Conservation (phyloP, 805 yeast genomes). For the Sugiyamaella chiloensis region DNA sequence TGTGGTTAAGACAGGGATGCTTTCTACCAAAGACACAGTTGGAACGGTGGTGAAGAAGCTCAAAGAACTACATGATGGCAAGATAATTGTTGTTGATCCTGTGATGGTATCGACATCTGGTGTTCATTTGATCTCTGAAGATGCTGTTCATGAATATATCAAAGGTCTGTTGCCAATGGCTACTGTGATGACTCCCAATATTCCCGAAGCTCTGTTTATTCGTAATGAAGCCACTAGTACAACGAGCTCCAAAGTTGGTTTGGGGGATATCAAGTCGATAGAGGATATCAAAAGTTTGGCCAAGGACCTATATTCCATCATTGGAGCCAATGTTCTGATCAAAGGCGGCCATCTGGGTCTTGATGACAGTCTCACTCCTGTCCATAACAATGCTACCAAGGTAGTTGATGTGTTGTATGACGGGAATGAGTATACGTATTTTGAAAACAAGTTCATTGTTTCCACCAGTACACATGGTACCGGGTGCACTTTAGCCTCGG, state of each 20-base stretch:
- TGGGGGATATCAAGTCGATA: conserved; percentile 26
- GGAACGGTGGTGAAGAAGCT: conserved; percentile 42
- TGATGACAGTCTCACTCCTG: conserved; percentile 16
- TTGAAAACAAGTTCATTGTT: conserved; percentile 44
- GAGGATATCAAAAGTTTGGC: conserved; percentile 44
- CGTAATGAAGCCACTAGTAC: conserved; percentile 9
- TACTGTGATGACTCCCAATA: conserved; percentile 70
- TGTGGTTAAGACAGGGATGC: conserved; percentile 79
- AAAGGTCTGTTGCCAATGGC: conserved; percentile 49
- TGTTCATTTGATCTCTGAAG: conserved; percentile 48
- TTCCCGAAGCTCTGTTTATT: conserved; percentile 57
- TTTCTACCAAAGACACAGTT: conserved; percentile 52
- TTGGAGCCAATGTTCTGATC: conserved; percentile 51
- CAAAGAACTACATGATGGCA: conserved; percentile 26
- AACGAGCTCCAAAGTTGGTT: background rate
- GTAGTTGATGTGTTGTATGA: conserved; percentile 31
- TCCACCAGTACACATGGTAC: conserved; percentile 78
- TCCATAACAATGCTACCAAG: conserved; percentile 16
- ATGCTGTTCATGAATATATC: conserved; percentile 45
- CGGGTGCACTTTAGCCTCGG: conserved; percentile 82
- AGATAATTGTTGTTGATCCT: conserved; percentile 65
- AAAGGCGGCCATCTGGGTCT: conserved; percentile 76
- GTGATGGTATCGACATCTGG: conserved; percentile 85
- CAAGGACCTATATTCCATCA: conserved; percentile 34
- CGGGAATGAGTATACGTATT: conserved; percentile 45